Evolutionary conservation across 495 filamentous ascomycete genomes (phyloP).

Genomic region (Aspergillus sclerotiicarbonarius): DNA sequence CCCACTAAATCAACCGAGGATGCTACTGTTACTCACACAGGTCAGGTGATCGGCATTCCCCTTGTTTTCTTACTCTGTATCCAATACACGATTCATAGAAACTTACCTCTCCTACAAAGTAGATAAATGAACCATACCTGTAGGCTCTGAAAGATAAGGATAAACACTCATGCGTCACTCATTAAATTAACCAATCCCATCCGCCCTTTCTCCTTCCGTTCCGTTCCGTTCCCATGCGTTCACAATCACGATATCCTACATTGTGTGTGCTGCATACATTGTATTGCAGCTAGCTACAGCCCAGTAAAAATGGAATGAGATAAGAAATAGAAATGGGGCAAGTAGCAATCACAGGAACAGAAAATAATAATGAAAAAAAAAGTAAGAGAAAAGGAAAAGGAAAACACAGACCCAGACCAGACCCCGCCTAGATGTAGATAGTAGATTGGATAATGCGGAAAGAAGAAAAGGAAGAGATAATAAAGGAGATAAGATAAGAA

Average conservation of each 20-base stretch:
- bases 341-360: neutral
- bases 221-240: neutral
- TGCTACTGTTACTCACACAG: too few species aligned
- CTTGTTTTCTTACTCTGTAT: too few species aligned
- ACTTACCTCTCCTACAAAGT: neutral
- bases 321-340: constrained; percentile 1
- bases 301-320: neutral
- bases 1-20: too few species aligned
- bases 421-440: neutral
- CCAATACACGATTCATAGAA: neutral
- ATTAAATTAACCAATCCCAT: neutral
- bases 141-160: neutral
- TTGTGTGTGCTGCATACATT: neutral
- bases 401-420: neutral
- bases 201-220: neutral
- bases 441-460: neutral
- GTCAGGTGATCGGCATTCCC: too few species aligned
- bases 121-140: neutral
- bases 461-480: constrained; percentile 17
- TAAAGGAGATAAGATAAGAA: constrained; percentile 7
- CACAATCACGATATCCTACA: neutral
- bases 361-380: neutral
- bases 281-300: neutral
- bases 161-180: neutral
- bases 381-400: constrained; percentile 6